Evolutionary conservation across 805 yeast genomes (phyloP), one percentile per base, ranked within the genome.

Genomic region (Debaryomyces castellii): DNA sequence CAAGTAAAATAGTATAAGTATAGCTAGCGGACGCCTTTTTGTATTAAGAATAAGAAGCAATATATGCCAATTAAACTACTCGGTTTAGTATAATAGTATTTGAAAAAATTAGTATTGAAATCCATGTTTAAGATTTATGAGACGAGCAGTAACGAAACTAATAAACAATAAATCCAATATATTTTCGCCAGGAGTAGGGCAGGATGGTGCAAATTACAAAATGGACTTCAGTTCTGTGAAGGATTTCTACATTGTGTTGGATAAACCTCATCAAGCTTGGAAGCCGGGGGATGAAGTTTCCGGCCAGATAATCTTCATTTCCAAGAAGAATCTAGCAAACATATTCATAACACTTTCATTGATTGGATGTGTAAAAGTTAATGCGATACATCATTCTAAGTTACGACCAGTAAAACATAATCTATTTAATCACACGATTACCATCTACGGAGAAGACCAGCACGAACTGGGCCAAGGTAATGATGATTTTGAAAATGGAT

Each of bases 261-360:
- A 83, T 50, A 83, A 84, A 44, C 91, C 96, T 1, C 96, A 88
- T 62, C 78, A 80, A 52, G 68, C 78, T 3, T 89, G 85, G 80
- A 67, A 73, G n/a, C 96, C 97, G 0, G 94, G 92, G 12, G 96
- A 89, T 43, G 77, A 76, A 51, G 76, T 88, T 3, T 64, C 74
- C 1, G 95, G 95, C 12, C 82, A 80, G 52, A 76, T 82, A 10
- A 74, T 82, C 1, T 64, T 86, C 11, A 74, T 78, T 3, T 60
- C 84, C 43, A 78, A 78, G 57, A 78, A 76, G 52, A 82, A 82
- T 57, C 55, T 81, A 9, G 72, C 77, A 23, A 78, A 83, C 50
- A 71, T 82, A 16, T 67, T 73, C 39, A 70, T 85, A 5, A 74
- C 77, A 14, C 66, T 85, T 30, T 73, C 82, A 2, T 64, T 85